Evolutionary conservation across 768 basidiomycete genomes (phyloP).

Genomic region (Trichaptum fuscoviolaceum): DNA sequence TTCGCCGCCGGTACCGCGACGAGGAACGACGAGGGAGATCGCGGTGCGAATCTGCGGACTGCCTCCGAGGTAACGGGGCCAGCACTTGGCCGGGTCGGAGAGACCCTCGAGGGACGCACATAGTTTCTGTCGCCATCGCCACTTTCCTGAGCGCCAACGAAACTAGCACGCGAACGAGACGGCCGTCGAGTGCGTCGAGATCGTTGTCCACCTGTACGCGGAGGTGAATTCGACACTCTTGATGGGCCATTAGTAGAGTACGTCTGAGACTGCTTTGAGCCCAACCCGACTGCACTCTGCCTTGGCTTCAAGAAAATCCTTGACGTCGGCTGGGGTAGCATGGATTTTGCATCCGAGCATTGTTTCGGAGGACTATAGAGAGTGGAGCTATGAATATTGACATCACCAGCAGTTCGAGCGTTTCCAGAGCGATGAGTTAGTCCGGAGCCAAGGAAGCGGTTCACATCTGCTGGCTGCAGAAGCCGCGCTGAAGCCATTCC

Average conservation of each 20-base stretch:
- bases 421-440: slow-evolving; percentile 1
- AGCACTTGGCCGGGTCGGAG: neutral
- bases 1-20: neutral
- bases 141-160: neutral
- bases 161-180: neutral
- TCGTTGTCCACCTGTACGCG: neutral
- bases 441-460: neutral
- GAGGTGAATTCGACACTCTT: neutral
- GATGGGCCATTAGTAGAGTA: neutral
- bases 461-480: neutral
- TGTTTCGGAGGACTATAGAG: neutral
- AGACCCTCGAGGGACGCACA: neutral
- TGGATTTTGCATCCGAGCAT: neutral
- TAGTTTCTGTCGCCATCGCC: neutral
- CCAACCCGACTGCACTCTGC: neutral
- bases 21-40: neutral
- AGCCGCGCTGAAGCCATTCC: neutral
- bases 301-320: neutral
- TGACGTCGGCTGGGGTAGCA: neutral
- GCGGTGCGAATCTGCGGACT: neutral
- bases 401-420: neutral
- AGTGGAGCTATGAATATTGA: neutral
- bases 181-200: neutral
- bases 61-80: neutral
- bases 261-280: neutral